phyloP scores from a whole-genome alignment of 345 rosid genomes.

The Heritiera fomes region DNA sequence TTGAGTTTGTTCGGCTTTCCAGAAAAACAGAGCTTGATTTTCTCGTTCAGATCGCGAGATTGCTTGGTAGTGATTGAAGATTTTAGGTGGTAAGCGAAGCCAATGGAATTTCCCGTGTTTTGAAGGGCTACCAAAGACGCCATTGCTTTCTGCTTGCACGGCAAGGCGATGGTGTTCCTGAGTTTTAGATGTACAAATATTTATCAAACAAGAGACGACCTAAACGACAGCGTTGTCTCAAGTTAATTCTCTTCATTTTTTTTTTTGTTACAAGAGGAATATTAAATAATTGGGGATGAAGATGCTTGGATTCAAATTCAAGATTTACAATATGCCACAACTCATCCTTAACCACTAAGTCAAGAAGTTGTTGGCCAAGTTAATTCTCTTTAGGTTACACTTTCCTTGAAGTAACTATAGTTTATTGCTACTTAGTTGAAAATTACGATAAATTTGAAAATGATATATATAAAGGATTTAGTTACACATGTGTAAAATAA shows the following conservation, averaged over 20 bases:
- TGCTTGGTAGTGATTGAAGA: background rate
- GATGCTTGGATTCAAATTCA: too few species aligned
- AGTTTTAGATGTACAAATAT: background rate
- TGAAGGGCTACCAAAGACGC: constrained; percentile 32
- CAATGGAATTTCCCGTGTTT: constrained; percentile 21
- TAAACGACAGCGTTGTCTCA: background rate
- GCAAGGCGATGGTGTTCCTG: background rate
- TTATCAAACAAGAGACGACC: background rate
- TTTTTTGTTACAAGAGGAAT: too few species aligned
- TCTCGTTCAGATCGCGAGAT: background rate
- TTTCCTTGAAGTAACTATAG: too few species aligned
- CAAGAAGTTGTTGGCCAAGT: too few species aligned
- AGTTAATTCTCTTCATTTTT: too few species aligned
- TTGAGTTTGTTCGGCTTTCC: constrained; percentile 16
- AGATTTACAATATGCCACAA: too few species aligned
- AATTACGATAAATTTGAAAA: too few species aligned
- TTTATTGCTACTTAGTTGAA: background rate
- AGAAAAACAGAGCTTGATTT: constrained; percentile 11
- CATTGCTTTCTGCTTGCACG: constrained; percentile 23
- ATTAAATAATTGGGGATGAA: too few species aligned
- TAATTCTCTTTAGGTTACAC: too few species aligned
- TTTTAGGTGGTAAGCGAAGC: constrained; percentile 7
- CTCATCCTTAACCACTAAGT: too few species aligned
- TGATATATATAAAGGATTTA: too few species aligned
- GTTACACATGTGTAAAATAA: too few species aligned